Conservation (phyloP, 306 rosid genomes). For the Purshia tridentata region DNA sequence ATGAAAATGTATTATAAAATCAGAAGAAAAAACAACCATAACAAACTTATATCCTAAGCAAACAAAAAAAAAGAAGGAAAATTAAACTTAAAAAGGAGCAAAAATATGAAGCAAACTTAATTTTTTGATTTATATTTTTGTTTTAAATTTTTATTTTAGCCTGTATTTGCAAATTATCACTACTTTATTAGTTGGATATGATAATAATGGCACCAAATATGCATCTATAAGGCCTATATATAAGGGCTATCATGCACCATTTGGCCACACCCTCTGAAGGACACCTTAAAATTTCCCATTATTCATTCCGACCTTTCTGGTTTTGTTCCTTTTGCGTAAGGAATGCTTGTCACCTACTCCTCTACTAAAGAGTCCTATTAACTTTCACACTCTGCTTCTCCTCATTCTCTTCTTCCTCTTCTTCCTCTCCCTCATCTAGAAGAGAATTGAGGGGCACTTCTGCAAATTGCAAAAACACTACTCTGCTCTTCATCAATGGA, state of each 20-base stretch:
- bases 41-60: too few relatives aligned
- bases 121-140: too few relatives aligned
- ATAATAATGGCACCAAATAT: neutral
- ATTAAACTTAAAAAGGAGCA: neutral
- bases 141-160: neutral
- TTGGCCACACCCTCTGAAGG: conserved; percentile 5
- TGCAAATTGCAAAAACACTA: neutral
- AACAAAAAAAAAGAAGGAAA: neutral
- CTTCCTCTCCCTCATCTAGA: neutral
- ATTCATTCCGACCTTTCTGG: conserved; percentile 28
- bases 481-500: conserved; percentile 40
- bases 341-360: conserved; percentile 39
- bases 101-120: neutral
- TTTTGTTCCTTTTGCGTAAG: conserved; percentile 35
- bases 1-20: too few relatives aligned
- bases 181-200: neutral
- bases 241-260: neutral
- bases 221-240: neutral
- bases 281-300: conserved; percentile 21
- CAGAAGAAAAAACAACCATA: too few relatives aligned
- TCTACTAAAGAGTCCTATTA: conserved; percentile 9
- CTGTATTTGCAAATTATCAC: neutral
- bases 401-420: neutral
- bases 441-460: too few relatives aligned
- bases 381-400: neutral